Percentiles rank a stretch among this genome's conserved stretches.
Evolutionary conservation across 1,139 yeast species (phyloP).

Genomic region (Lodderomyces orthopsilosis): DNA sequence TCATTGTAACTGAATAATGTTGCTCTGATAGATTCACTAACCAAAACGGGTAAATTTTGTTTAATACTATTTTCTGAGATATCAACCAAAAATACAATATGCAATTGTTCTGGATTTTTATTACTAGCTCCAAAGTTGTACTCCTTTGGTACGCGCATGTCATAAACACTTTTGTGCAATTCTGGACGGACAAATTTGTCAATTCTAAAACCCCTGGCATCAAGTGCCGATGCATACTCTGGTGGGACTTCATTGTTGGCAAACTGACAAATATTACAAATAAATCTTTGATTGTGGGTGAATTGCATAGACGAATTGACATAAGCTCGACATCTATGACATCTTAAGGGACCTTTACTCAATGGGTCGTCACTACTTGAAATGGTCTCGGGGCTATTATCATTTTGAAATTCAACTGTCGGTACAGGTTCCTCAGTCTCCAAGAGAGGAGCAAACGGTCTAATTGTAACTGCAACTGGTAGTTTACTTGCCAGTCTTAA

Average conservation of each 20-base stretch:
- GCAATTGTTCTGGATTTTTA: constrained; percentile 40
- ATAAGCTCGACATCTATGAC: constrained; percentile 87
- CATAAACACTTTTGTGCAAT: constrained; percentile 80
- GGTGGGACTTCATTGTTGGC: constrained; percentile 64
- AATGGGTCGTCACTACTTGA: constrained; percentile 23
- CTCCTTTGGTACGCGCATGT: constrained; percentile 70
- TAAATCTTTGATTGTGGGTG: constrained; percentile 59
- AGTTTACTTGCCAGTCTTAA: constrained; percentile 68
- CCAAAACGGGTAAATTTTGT: constrained; percentile 61
- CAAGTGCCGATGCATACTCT: constrained; percentile 66
- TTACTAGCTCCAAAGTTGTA: constrained; percentile 54
- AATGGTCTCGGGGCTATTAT: not conserved
- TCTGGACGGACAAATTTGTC: constrained; percentile 74
- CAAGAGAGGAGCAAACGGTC: constrained; percentile 74
- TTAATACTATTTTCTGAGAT: constrained; percentile 62
- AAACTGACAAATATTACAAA: constrained; percentile 87
- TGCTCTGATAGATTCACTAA: constrained; percentile 71
- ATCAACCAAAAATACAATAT: constrained; percentile 78
- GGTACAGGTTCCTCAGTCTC: constrained; percentile 60
- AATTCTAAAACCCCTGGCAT: constrained; percentile 56
- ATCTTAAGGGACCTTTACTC: constrained; percentile 74
- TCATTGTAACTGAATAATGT: constrained; percentile 37
- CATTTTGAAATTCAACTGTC: constrained; percentile 52
- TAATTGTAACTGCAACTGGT: constrained; percentile 76
- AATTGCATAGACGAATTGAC: constrained; percentile 83